Conservation (phyloP, 192 early-diverging fungal genomes). For the Fimicolochytrium jonesii region DNA sequence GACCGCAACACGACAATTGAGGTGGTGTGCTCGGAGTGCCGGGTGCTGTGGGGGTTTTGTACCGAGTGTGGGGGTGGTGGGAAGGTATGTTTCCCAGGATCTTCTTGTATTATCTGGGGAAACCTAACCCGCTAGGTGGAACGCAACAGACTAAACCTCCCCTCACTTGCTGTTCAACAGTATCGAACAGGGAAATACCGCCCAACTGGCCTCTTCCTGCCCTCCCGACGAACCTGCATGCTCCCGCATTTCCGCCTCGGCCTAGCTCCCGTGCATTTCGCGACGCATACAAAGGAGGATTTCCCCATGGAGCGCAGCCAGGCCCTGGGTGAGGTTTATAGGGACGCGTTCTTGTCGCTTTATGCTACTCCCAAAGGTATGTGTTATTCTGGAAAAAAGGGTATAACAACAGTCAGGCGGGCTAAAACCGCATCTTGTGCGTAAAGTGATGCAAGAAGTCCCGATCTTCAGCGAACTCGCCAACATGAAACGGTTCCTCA, state of each 20-base stretch:
- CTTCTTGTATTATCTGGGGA: neutral
- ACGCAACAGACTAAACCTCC: neutral
- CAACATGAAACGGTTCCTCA: neutral
- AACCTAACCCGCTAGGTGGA: neutral
- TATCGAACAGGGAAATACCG: constrained; percentile 44
- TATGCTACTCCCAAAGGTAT: constrained; percentile 23
- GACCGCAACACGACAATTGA: constrained; percentile 19
- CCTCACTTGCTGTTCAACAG: neutral
- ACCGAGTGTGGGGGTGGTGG: constrained; percentile 38
- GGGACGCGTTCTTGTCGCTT: constrained; percentile 22
- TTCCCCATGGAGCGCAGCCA: neutral
- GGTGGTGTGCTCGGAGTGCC: constrained; percentile 33
- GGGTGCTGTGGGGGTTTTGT: constrained; percentile 31
- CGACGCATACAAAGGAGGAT: constrained; percentile 6
- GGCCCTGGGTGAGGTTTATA: neutral
- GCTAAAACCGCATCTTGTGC: neutral
- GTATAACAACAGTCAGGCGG: no score
- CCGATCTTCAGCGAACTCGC: constrained; percentile 5
- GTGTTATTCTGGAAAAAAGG: no score
- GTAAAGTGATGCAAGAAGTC: constrained; percentile 21
- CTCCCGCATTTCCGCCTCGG: constrained; percentile 38
- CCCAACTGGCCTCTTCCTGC: constrained; percentile 33
- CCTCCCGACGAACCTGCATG: constrained; percentile 31
- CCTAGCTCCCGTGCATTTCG: constrained; percentile 15
- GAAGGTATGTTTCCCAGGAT: constrained; percentile 1